Conservation (phyloP, 2,329 filamentous ascomycete species). For the Blastomyces gilchristii region DNA sequence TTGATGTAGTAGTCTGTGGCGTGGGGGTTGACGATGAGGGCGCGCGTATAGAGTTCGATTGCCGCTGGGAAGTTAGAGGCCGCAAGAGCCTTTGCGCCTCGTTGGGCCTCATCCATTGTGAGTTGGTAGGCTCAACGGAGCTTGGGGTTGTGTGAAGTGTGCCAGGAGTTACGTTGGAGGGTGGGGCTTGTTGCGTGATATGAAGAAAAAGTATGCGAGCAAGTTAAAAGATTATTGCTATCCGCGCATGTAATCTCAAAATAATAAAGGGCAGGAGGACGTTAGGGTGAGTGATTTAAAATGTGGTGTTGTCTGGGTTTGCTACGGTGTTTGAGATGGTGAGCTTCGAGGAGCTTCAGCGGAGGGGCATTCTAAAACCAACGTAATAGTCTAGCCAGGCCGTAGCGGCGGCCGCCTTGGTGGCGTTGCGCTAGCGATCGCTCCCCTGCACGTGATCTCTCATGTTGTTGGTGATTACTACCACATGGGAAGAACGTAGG, state of each 20-base stretch:
- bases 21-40: constrained; percentile 50
- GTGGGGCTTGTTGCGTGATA: not conserved
- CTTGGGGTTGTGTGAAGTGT: not conserved
- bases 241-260: not conserved
- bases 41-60: constrained; percentile 56
- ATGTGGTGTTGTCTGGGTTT: not conserved
- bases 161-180: not conserved
- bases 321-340: not conserved
- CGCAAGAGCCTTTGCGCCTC: constrained; percentile 53
- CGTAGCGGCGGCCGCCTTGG: too few relatives aligned
- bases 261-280: not conserved
- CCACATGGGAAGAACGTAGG: too few relatives aligned
- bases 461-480: too few relatives aligned
- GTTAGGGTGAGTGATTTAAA: not conserved
- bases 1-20: constrained; percentile 73
- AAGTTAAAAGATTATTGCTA: not conserved
- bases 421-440: too few relatives aligned
- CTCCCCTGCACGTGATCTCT: too few relatives aligned
- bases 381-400: too few relatives aligned
- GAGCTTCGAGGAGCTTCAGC: too few relatives aligned
- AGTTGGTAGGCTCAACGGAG: not conserved
- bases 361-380: too few relatives aligned
- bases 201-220: not conserved
- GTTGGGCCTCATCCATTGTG: constrained; percentile 43
- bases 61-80: constrained; percentile 56